These are phyloP conservation scores for Favolaschia claudopus DNA, from an alignment of 768 basidiomycete genomes.

Conservation along the genomic window DNA sequence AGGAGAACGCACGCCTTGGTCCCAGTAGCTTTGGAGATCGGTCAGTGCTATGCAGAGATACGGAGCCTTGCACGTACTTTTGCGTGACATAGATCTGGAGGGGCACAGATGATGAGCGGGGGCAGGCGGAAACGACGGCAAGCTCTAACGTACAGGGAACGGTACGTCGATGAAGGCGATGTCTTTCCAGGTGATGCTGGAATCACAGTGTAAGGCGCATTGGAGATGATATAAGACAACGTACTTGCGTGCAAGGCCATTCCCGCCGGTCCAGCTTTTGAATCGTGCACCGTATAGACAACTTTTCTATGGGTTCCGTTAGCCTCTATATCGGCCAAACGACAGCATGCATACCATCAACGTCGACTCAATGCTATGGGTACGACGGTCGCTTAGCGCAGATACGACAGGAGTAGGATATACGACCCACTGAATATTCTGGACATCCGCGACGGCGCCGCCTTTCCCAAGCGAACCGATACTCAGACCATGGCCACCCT, in stretches of 20 bases:
- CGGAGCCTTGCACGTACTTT: slow-evolving; percentile 50
- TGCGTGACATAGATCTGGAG: slow-evolving; percentile 68
- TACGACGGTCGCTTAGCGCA: background rate
- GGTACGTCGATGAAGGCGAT: slow-evolving; percentile 59
- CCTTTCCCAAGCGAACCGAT: slow-evolving; percentile 59
- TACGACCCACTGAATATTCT: slow-evolving; percentile 57
- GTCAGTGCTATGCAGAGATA: background rate
- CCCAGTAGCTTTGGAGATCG: slow-evolving; percentile 60
- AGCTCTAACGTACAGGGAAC: slow-evolving; percentile 54
- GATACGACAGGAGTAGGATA: background rate
- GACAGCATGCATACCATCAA: slow-evolving; percentile 43
- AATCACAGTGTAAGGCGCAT: background rate
- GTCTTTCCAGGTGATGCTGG: slow-evolving; percentile 65
- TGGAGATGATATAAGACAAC: slow-evolving; percentile 10
- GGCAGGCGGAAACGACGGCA: background rate
- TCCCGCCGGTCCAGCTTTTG: slow-evolving; percentile 73
- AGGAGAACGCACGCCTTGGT: slow-evolving; percentile 55
- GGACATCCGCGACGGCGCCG: slow-evolving; percentile 60
- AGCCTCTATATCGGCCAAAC: no score
- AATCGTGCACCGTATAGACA: slow-evolving; percentile 67
- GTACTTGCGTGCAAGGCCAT: slow-evolving; percentile 64
- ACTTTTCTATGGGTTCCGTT: slow-evolving; percentile 54
- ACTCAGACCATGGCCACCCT: slow-evolving; percentile 66
- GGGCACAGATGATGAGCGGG: background rate
- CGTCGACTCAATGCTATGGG: slow-evolving; percentile 51